Evolutionary conservation across 768 basidiomycete genomes (phyloP), one percentile per base, ranked within the genome.

Genomic region (Boletus sensibilis): DNA sequence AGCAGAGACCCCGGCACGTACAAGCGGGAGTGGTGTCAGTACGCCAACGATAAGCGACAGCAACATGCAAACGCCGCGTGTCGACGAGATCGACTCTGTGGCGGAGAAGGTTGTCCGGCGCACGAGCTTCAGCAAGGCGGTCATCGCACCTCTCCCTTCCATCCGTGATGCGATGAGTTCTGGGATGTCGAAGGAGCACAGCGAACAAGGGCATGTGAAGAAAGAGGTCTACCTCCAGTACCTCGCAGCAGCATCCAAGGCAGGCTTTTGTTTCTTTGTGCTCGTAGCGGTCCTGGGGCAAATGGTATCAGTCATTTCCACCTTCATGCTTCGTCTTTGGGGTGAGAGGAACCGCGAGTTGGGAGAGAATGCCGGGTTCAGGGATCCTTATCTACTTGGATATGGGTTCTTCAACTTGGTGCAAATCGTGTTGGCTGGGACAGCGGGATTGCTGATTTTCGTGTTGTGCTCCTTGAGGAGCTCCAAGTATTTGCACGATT

Each of bases 151-250:
- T 13, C 68, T 73, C 10, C 68, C 77, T 3, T 64, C 77, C 11
- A 60, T 76, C 1, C 78, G 78, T 20, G 69, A 74, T 12, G 63
- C 73, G 3, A 61, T 73, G 31, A 74, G 78, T 0, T 72, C 76
- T 27, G 86, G 84, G 2, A 68, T 84, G 14, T 77, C 79, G 16
- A 84, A 84, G 64, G 90, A 92, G 67, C 87, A 91, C 68, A 79
- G 76, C 51, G 91, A 94, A 64, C 85, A 87, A 66, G 94, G 94
- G 5, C 81, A 80, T 25, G 94, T 96, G 54, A 93, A 93, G 71
- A 64, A 68, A 14, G 74, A 80, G 7, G 92, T 97, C 2, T 97
- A 97, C 69, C 66, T 72, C 48, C 75, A 84, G 54, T 97, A 97
- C 66, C 79, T 96, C 62, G 74, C 82, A 53, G 90, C 94, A 0